Evolutionary conservation across 2,329 filamentous ascomycete genomes (phyloP), one percentile per base, ranked within the genome.

Genomic region (Sclerotinia glacialis): DNA sequence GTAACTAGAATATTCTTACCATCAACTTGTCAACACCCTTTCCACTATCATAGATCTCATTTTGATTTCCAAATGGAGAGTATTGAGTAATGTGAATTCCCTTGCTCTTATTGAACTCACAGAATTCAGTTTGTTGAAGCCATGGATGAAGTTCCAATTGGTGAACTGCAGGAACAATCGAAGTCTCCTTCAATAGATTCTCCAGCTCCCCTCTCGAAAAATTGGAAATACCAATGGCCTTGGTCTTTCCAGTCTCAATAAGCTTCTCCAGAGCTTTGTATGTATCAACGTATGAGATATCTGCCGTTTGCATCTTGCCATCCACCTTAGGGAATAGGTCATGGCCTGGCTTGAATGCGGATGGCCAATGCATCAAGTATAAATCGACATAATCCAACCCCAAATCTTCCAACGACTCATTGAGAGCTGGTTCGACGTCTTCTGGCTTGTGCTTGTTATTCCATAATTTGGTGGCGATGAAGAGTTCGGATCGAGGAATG

Each of bases 361-460:
- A 80, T 9, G 91, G 89, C 91, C 91, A 95, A 80, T 96, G 92
- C 81, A 96, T 85, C 46, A 96, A 83, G 76, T 86, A 92, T 67
- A 96, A 80, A 77, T 96, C 92, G 6, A 96, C 84, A 76, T 96
- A 94, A 71, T 92, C 89, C 60, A 95, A 81, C 2, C 90, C 90
- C 44, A 96, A 80, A 69, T 84, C 83, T 79, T 88, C 85, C 76
- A 95, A 80, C 73, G 87, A 90, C 82, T 89, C 87, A 71, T 92
- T 86, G 46, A 95, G 82, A 42, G 84, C 87, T 49, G 69, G 68
- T 40, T 75, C 74, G 2, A 78, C 75, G 73, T 89, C 80, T 78
- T 90, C 87, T 11, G 87, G 87, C 8, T 87, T 83, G 78, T 89
- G 88, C 80, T 90, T 93, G 60, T 90, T 92, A 75, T 87, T 89